Percentiles rank a stretch among this genome's conserved stretches.
Conservation (phyloP, 169 alveolate species). For the Cryptosporidium muris region DNA sequence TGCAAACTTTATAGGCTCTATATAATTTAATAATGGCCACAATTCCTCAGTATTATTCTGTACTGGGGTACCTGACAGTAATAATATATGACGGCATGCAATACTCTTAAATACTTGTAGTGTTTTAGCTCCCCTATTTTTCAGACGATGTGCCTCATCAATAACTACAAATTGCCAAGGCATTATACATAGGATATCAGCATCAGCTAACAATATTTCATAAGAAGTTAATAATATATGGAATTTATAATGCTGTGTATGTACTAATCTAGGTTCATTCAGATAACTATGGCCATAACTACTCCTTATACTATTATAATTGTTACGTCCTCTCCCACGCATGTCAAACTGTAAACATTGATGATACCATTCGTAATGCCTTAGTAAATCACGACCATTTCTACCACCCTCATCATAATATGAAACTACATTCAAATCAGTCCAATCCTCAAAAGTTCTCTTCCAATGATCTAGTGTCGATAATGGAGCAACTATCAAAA, state of each 20-base stretch:
- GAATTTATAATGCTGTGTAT: slow-evolving; percentile 80
- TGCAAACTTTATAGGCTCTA: slow-evolving; percentile 85
- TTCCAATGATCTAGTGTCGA: slow-evolving; percentile 92
- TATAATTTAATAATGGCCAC: slow-evolving; percentile 86
- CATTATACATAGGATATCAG: slow-evolving; percentile 79
- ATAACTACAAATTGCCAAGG: slow-evolving; percentile 86
- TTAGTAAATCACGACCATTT: slow-evolving; percentile 86
- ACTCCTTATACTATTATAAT: slow-evolving; percentile 27
- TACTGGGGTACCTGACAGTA: slow-evolving; percentile 91
- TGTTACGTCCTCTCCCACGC: slow-evolving; percentile 78
- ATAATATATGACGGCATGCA: slow-evolving; percentile 85
- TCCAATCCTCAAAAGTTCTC: slow-evolving; percentile 90
- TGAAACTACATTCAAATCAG: slow-evolving; percentile 83
- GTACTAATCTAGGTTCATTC: slow-evolving; percentile 74
- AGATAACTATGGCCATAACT: slow-evolving; percentile 24
- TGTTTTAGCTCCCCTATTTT: slow-evolving; percentile 88
- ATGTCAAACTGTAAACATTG: slow-evolving; percentile 77
- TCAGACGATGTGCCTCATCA: slow-evolving; percentile 92
- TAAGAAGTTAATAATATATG: slow-evolving; percentile 84
- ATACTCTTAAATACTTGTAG: slow-evolving; percentile 81
- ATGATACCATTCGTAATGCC: slow-evolving; percentile 82
- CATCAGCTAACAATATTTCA: slow-evolving; percentile 87
- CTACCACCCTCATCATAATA: slow-evolving; percentile 87
- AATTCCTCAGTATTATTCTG: slow-evolving; percentile 90
- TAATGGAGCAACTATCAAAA: slow-evolving; percentile 88